These are phyloP conservation scores for Cicer arietinum DNA, from an alignment of 306 rosid genomes.

Conservation along the genomic window DNA sequence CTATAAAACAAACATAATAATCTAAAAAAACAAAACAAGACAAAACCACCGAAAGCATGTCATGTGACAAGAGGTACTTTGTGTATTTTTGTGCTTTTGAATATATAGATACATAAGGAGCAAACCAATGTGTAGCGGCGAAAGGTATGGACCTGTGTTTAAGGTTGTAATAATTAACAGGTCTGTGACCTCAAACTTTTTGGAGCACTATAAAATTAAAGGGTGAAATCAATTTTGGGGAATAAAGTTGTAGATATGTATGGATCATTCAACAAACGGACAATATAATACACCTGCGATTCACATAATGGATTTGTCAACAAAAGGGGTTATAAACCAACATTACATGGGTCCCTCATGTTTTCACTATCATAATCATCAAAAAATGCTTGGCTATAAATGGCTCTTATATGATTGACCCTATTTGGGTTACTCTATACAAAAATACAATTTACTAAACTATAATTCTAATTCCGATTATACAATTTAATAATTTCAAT, in stretches of 20 bases:
- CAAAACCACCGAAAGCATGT: slow-evolving; percentile 19
- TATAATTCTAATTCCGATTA: no score
- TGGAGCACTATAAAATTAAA: slow-evolving; percentile 15
- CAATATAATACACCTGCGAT: not conserved
- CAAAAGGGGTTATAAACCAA: slow-evolving; percentile 1
- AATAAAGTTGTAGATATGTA: slow-evolving; percentile 8
- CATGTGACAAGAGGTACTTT: not conserved
- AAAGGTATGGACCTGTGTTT: not conserved
- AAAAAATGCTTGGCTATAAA: not conserved
- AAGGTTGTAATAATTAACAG: not conserved
- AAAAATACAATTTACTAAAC: no score
- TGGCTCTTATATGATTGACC: not conserved
- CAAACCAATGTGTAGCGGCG: not conserved
- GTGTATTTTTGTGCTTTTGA: not conserved
- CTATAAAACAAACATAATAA: slow-evolving; percentile 6
- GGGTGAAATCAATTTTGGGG: not conserved
- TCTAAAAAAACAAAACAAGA: not conserved
- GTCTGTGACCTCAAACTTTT: not conserved
- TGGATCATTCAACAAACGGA: slow-evolving; percentile 2
- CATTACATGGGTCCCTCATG: not conserved
- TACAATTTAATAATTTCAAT: no score
- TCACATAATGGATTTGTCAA: not conserved
- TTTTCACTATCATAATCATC: not conserved
- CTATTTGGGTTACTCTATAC: not conserved
- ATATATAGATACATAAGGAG: not conserved